Conservation (phyloP, 1,284 basidiomycete species). For the Cronartium quercuum region DNA sequence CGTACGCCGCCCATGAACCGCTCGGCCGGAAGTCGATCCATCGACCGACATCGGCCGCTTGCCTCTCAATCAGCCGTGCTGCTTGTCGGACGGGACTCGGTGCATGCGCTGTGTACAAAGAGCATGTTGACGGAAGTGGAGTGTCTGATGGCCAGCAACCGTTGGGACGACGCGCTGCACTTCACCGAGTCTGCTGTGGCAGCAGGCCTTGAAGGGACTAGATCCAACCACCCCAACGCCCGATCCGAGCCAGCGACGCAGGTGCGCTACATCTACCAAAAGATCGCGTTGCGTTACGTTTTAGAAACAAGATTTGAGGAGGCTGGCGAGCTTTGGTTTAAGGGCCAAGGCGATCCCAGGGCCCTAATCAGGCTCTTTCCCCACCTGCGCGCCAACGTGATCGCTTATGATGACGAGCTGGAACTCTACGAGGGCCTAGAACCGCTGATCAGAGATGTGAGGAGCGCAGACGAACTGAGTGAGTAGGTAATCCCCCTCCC, state of each 20-base stretch:
- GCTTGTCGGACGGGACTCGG: conserved; percentile 58
- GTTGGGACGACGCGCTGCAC: conserved; percentile 60
- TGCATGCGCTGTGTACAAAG: conserved; percentile 64
- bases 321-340: conserved; percentile 65
- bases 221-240: conserved; percentile 1
- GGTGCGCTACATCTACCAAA: conserved; percentile 66
- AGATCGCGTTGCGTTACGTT: conserved; percentile 66
- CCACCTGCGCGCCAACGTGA: conserved; percentile 56
- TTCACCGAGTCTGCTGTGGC: conserved; percentile 46
- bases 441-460: conserved; percentile 60
- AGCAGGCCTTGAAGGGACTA: background rate
- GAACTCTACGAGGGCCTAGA: conserved; percentile 64
- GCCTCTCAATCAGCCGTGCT: conserved; percentile 48
- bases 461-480: conserved; percentile 68
- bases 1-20: background rate
- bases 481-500: conserved; percentile 53
- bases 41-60: background rate
- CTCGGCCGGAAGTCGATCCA: background rate
- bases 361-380: conserved; percentile 69
- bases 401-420: conserved; percentile 52
- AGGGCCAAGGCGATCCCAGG: conserved; percentile 67
- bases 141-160: conserved; percentile 60
- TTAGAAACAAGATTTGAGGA: conserved; percentile 67
- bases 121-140: conserved; percentile 68
- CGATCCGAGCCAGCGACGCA: conserved; percentile 51